These are phyloP conservation scores for Botryotinia globosa DNA, from an alignment of 2,329 filamentous ascomycete genomes.

Conservation along the genomic window DNA sequence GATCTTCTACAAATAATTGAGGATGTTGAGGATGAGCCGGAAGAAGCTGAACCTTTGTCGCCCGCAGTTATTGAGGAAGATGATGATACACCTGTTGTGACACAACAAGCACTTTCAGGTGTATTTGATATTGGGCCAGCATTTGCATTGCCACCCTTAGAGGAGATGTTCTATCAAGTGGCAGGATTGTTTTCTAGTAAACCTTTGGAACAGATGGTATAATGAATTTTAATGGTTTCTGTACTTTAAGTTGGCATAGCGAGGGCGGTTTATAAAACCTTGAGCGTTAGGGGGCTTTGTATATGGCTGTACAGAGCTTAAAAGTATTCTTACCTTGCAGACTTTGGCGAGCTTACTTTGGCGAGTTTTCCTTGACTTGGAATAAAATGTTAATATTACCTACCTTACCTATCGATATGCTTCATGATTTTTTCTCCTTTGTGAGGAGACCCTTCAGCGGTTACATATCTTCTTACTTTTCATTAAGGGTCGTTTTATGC, in stretches of 20 bases:
- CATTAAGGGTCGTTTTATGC: not conserved
- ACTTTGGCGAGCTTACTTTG: not conserved
- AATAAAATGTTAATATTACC: not conserved
- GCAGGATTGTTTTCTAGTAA: conserved; percentile 61
- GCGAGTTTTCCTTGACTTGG: not conserved
- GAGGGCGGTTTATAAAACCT: conserved; percentile 21
- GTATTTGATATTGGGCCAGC: conserved; percentile 69
- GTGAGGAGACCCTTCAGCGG: not conserved
- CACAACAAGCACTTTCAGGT: conserved; percentile 64
- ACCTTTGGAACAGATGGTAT: conserved; percentile 39
- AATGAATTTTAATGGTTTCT: conserved; percentile 19
- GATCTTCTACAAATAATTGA: conserved; percentile 28
- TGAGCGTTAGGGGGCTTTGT: conserved; percentile 24
- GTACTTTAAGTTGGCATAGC: conserved; percentile 25
- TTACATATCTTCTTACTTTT: not conserved
- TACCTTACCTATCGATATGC: not conserved
- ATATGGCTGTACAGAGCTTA: conserved; percentile 22
- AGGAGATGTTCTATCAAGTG: conserved; percentile 74
- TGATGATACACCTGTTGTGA: conserved; percentile 58
- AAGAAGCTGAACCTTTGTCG: conserved; percentile 34
- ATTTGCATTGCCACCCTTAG: conserved; percentile 67
- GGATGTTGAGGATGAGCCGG: conserved; percentile 39
- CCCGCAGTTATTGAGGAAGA: conserved; percentile 46
- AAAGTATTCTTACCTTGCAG: conserved; percentile 21
- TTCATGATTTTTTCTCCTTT: not conserved